Evolutionary conservation across 1,284 basidiomycete species (phyloP), one percentile per base, ranked within the genome.

Genomic region (Baeospora myosura): DNA sequence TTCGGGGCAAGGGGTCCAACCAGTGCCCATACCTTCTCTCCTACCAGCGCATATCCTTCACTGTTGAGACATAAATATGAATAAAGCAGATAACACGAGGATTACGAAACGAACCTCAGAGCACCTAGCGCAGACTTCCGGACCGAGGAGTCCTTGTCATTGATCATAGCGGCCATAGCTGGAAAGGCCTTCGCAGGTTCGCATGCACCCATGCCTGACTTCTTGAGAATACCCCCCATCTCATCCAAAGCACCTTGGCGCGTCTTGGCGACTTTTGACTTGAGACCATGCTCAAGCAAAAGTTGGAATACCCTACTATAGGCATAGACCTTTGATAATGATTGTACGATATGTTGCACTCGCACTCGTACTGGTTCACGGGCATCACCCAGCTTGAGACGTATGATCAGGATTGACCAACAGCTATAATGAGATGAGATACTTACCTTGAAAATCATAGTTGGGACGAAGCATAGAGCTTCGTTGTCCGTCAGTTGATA

Each of bases 401-500:
- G 28, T 29, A 18, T 40, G 41, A 40, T 40, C 47, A 23, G 40
- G 46, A 31, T 46, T 49, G 38, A 35, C 24, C 16, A 34, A 17
- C 16, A 29, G 5, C 41, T 8, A 20, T 26, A 16, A 22, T 30
- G 32, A 18, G 5, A 47, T 26, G 34, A 41, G 22, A 42, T 12
- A 49, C 70, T 53, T 56, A 92, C 92, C 74, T 97, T 98, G 67
- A 81, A 79, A 30, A 97, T 76, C 41, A 98, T 72, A 5, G 93
- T 92, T 1, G 94, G 92, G 17, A 98, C 76, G 53, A 98, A 90
- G 47, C 89, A 85, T 38, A 79, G 64, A 0, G 91, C 92, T 60
- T 99, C 96, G 25, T 78, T 71, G 49, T 99, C 96, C 3, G 79
- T 81, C 43, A 98, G 68, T 53, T 94, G 83, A 59, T 91, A 87